These are phyloP conservation scores for Sclerotinia spermophila DNA, from an alignment of 2,329 filamentous ascomycete species.

Conservation along the genomic window DNA sequence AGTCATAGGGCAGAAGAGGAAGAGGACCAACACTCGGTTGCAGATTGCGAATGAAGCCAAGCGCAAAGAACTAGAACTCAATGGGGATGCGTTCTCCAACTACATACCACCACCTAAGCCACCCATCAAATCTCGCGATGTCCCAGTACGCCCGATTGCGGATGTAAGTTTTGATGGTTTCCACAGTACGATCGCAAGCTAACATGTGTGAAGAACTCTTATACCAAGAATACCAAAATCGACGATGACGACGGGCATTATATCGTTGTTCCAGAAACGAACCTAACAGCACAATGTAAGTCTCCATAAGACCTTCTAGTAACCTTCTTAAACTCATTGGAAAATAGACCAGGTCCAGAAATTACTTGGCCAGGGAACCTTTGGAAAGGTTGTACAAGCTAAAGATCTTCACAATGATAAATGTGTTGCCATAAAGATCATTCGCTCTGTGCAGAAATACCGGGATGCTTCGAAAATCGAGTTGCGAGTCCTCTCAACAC, in stretches of 20 bases:
- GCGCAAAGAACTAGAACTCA: slow-evolving; percentile 66
- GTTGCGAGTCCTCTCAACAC: slow-evolving; percentile 83
- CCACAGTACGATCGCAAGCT: slow-evolving; percentile 20
- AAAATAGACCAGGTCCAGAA: slow-evolving; percentile 77
- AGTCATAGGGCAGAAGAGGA: slow-evolving; percentile 77
- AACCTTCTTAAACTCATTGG: background rate
- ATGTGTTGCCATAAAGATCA: slow-evolving; percentile 91
- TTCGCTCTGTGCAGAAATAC: slow-evolving; percentile 97
- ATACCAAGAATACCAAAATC: slow-evolving; percentile 65
- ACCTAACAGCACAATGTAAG: slow-evolving; percentile 87
- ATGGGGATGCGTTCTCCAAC: slow-evolving; percentile 67
- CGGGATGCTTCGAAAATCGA: slow-evolving; percentile 95
- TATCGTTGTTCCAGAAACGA: slow-evolving; percentile 82
- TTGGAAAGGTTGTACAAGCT: slow-evolving; percentile 96
- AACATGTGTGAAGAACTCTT: slow-evolving; percentile 36
- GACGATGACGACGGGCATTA: slow-evolving; percentile 98
- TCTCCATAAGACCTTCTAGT: slow-evolving; percentile 28
- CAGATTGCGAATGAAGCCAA: slow-evolving; percentile 80
- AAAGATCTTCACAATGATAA: slow-evolving; percentile 70
- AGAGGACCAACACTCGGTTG: slow-evolving; percentile 71
- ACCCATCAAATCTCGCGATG: slow-evolving; percentile 83
- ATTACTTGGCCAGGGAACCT: slow-evolving; percentile 92
- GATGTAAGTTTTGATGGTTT: slow-evolving; percentile 51
- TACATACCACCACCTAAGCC: slow-evolving; percentile 87
- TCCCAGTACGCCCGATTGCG: slow-evolving; percentile 58